A percentile compares a stretch with the other conserved stretches of the same genome.
Evolutionary conservation across 176 grass and related monocot genomes (phyloP).

Genomic region (Oryza coarctata): DNA sequence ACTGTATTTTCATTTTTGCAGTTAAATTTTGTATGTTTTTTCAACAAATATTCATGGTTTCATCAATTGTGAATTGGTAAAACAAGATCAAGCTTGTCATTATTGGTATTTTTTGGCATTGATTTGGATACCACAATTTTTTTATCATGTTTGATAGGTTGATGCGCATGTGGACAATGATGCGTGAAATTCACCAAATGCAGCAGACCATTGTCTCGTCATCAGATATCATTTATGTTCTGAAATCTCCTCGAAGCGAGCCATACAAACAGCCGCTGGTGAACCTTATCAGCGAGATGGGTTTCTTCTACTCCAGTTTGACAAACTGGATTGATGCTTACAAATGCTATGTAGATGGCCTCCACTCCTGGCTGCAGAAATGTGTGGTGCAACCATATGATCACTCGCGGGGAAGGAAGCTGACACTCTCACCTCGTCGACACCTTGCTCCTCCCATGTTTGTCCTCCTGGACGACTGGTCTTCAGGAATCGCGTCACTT

Average conservation of each 20-base stretch:
- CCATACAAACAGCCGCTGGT: constrained; percentile 37
- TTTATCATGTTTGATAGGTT: constrained; percentile 29
- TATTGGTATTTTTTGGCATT: neutral
- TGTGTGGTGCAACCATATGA: constrained; percentile 59
- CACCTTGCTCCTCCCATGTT: constrained; percentile 64
- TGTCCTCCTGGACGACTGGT: constrained; percentile 55
- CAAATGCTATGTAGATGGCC: constrained; percentile 50
- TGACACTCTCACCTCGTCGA: constrained; percentile 44
- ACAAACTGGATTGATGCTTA: constrained; percentile 50
- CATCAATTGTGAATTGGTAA: neutral
- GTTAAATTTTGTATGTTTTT: neutral
- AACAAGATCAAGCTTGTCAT: neutral
- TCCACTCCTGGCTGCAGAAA: constrained; percentile 63
- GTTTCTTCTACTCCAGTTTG: constrained; percentile 48
- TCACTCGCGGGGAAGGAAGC: constrained; percentile 32
- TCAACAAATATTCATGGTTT: neutral
- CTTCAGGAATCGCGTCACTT: constrained; percentile 13
- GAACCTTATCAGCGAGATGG: constrained; percentile 49
- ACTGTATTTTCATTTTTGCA: neutral
- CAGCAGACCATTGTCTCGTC: constrained; percentile 55
- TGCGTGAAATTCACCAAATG: constrained; percentile 66
- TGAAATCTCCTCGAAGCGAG: constrained; percentile 33
- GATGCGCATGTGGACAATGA: constrained; percentile 61
- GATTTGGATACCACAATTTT: neutral
- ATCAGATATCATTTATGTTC: constrained; percentile 32